These are phyloP conservation scores for Apophysomyces variabilis DNA, from an alignment of 371 early-diverging fungal genomes.

Conservation along the genomic window DNA sequence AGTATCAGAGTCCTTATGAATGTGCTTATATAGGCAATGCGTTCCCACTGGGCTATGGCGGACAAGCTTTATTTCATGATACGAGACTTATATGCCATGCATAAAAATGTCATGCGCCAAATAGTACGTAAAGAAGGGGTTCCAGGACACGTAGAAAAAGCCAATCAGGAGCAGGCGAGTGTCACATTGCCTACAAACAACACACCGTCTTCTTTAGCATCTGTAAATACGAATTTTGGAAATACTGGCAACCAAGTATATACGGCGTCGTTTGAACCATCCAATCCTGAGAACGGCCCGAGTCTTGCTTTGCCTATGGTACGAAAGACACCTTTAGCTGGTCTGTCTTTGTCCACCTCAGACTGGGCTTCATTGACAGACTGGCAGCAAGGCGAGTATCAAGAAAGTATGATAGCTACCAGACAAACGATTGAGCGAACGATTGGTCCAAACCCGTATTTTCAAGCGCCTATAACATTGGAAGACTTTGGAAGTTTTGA, in stretches of 20 bases:
- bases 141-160: neutral
- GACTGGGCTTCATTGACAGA: conserved; percentile 4
- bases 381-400: neutral
- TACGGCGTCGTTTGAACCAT: neutral
- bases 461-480: neutral
- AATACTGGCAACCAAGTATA: neutral
- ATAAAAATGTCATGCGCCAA: conserved; percentile 8
- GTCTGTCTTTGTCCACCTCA: neutral
- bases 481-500: neutral
- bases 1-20: neutral
- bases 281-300: neutral
- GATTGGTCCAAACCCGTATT: neutral
- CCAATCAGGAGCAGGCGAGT: neutral
- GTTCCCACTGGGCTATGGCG: conserved; percentile 21
- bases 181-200: neutral
- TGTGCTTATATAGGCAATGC: conserved; percentile 7
- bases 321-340: conserved; percentile 1
- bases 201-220: neutral
- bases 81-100: conserved; percentile 18
- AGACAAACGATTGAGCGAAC: conserved; percentile 2
- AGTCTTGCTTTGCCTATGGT: neutral
- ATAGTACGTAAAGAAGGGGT: neutral
- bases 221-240: neutral
- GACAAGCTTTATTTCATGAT: conserved; percentile 21
- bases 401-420: neutral